Evolutionary conservation across 2,329 filamentous ascomycete genomes (phyloP), one percentile per base, ranked within the genome.

Genomic region (Alternaria gansuensis): DNA sequence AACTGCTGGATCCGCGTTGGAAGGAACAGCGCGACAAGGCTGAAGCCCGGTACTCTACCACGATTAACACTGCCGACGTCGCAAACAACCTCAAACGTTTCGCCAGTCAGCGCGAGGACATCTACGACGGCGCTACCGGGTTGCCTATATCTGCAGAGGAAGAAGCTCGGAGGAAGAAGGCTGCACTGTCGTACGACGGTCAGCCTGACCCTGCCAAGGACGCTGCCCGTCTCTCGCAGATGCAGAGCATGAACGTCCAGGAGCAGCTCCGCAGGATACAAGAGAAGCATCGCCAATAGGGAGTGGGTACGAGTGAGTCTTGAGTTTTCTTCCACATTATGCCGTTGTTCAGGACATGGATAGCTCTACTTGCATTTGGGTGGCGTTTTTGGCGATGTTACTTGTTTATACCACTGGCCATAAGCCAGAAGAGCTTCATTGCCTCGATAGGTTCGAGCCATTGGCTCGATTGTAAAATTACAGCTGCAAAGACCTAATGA

Each of bases 51-150:
- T 92, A 90, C 64, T 87, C 91, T 1, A 93, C 91, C 0, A 96
- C 93, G 9, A 97, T 96, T 70, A 91, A 90, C 1, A 94, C 92
- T 3, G 87, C 85, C 33, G 94, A 98, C 68, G 92, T 96, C 44
- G 93, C 93, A 51, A 93, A 92, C 76, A 97, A 98, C 75, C 85
- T 98, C 63, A 98, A 98, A 82, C 89, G 94, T n/a, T 83, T 98
- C 51, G 93, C 93, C 24, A 93, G 91, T 66, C 91, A 96, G 77
- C 87, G 94, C 45, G 90, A 86, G 65, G 94, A 97, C 71, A 86
- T 97, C 17, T 97, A 97, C 67, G 93, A 97, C 67, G 80, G 85
- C 1, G 83, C 86, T 14, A 89, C 88, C 0, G 90, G 90, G 1
- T 83, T 89, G 65, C 83, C 87, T 1, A 78, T 92, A 33, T 85